A percentile compares a stretch with the other conserved stretches of the same genome.
phyloP scores from a whole-genome alignment of 768 basidiomycete genomes.

The Pleurotus cornucopiae region DNA sequence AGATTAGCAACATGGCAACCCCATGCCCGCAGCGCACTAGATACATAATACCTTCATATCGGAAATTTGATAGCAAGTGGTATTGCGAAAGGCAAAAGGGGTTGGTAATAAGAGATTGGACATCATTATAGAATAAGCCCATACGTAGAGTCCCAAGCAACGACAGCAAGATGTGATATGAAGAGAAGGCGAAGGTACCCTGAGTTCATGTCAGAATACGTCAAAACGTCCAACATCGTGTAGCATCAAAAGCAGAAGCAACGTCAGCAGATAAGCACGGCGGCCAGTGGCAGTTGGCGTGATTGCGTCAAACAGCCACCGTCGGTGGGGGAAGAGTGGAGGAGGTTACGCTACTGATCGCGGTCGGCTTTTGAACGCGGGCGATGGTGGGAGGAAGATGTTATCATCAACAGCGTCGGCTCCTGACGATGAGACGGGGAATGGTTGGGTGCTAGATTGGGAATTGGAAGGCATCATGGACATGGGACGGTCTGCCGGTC shows the following conservation, averaged over 20 bases:
- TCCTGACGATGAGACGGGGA: constrained; percentile 6
- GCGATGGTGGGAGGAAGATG: constrained; percentile 1
- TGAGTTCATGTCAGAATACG: background rate
- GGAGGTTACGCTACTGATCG: constrained; percentile 5
- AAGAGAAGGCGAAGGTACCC: background rate
- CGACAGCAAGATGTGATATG: background rate
- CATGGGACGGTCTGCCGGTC: constrained; percentile 5
- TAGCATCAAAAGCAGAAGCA: no score
- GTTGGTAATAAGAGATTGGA: background rate
- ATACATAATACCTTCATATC: background rate
- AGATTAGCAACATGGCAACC: background rate
- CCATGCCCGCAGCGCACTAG: background rate
- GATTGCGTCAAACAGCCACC: background rate
- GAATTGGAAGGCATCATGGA: constrained; percentile 6
- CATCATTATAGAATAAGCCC: background rate
- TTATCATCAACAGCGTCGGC: background rate
- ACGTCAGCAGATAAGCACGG: no score
- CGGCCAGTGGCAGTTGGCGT: no score
- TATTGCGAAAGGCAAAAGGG: background rate
- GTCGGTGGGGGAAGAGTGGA: background rate
- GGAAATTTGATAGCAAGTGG: background rate
- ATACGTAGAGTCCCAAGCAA: background rate
- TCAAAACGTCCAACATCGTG: background rate
- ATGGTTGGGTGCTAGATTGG: background rate
- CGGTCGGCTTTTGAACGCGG: constrained; percentile 3